These are phyloP conservation scores for Lasiodiplodia sp. DNA, from an alignment of 2,329 filamentous ascomycete genomes.

Conservation along the genomic window DNA sequence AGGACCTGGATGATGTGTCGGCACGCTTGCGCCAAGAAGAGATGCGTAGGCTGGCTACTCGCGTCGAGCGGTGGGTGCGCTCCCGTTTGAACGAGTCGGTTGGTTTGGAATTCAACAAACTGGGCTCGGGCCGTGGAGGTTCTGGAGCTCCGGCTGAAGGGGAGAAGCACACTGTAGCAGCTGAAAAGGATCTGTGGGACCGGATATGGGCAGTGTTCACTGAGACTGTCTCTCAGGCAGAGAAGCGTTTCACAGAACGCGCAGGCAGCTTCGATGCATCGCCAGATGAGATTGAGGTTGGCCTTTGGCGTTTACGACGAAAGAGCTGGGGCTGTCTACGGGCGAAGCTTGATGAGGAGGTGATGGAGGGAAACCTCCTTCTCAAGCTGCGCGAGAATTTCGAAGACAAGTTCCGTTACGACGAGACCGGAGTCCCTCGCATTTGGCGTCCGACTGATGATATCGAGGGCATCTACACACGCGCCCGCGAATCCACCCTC, in stretches of 20 bases:
- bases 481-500: slow-evolving; percentile 89
- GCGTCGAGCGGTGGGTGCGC: slow-evolving; percentile 93
- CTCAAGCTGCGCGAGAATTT: slow-evolving; percentile 98
- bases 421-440: slow-evolving; percentile 89
- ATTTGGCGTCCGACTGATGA: slow-evolving; percentile 98
- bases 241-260: slow-evolving; percentile 82
- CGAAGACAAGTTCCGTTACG: slow-evolving; percentile 98
- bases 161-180: slow-evolving; percentile 66
- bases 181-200: slow-evolving; percentile 93
- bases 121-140: slow-evolving; percentile 86
- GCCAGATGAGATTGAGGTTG: slow-evolving; percentile 87
- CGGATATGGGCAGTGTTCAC: slow-evolving; percentile 89
- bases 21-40: slow-evolving; percentile 87
- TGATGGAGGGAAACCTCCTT: slow-evolving; percentile 96
- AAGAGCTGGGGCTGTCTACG: slow-evolving; percentile 94
- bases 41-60: slow-evolving; percentile 88
- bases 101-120: slow-evolving; percentile 93
- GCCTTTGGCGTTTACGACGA: slow-evolving; percentile 87
- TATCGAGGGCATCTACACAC: slow-evolving; percentile 94
- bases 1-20: slow-evolving; percentile 90
- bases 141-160: slow-evolving; percentile 80
- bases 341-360: slow-evolving; percentile 93
- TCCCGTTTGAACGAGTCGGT: slow-evolving; percentile 86
- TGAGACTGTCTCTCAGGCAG: slow-evolving; percentile 82
- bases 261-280: slow-evolving; percentile 94